phyloP scores from a whole-genome alignment of 345 rosid species.

The Citrus glauca region DNA sequence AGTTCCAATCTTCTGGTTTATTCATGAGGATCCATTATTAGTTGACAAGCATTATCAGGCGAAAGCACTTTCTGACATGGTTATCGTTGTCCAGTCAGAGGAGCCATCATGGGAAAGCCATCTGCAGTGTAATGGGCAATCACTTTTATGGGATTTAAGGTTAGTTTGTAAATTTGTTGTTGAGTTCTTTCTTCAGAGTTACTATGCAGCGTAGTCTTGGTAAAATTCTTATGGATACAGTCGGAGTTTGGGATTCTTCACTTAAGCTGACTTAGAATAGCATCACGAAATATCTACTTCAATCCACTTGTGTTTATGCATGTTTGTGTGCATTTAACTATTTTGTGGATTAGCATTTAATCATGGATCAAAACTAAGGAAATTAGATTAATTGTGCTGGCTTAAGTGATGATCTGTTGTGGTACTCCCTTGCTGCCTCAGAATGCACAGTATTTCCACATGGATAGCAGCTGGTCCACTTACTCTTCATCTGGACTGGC shows the following conservation, averaged over 20 bases:
- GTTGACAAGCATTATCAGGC: constrained; percentile 97
- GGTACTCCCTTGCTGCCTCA: background rate
- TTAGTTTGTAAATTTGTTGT: constrained; percentile 18
- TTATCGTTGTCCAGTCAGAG: constrained; percentile 91
- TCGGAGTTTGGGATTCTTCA: background rate
- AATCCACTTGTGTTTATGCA: background rate
- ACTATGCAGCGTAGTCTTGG: constrained; percentile 3
- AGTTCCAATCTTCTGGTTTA: constrained; percentile 97
- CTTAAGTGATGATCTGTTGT: background rate
- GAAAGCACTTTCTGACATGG: constrained; percentile 93
- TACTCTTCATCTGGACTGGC: background rate
- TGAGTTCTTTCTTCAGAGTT: constrained; percentile 3
- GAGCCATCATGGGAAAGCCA: constrained; percentile 92
- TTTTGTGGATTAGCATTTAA: background rate
- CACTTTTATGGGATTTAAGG: constrained; percentile 95
- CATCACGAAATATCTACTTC: background rate
- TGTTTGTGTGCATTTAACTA: background rate
- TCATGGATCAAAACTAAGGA: background rate
- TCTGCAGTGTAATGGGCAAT: constrained; percentile 92
- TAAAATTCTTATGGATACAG: background rate
- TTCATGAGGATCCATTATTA: constrained; percentile 73
- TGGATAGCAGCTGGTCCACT: background rate
- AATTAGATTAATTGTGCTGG: background rate
- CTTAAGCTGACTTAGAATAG: too few species aligned
- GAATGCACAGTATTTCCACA: background rate